Evolutionary conservation across 345 rosid species (phyloP).

Genomic region (Limnanthes douglasii): DNA sequence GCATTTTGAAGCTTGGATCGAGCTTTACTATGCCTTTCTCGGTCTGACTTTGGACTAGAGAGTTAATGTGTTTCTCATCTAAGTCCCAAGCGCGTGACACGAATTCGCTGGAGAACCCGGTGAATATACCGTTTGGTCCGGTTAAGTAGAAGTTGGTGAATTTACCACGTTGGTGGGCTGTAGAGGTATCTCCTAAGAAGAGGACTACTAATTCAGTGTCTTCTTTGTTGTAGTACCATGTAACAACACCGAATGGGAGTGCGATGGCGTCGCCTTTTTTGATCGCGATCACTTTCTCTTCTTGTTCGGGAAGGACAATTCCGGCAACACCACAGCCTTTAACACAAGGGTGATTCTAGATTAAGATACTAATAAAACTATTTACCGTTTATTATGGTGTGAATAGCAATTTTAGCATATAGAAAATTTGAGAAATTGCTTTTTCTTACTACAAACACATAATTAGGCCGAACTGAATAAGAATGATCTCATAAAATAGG

Average conservation of each 20-base stretch:
- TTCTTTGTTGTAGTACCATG: constrained; percentile 85
- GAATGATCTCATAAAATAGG: neutral
- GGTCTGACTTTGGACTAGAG: constrained; percentile 34
- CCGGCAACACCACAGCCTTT: constrained; percentile 65
- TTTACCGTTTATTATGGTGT: too few species aligned
- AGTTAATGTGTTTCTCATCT: constrained; percentile 21
- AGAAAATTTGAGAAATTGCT: neutral
- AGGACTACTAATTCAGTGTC: constrained; percentile 66
- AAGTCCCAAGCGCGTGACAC: constrained; percentile 60
- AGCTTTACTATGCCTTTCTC: constrained; percentile 61
- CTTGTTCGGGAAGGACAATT: constrained; percentile 68
- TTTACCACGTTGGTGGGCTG: constrained; percentile 58
- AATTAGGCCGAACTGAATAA: too few species aligned
- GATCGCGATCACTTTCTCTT: constrained; percentile 66
- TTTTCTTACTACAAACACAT: too few species aligned
- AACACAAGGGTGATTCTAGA: neutral
- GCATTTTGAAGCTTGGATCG: constrained; percentile 31
- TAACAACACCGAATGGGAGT: constrained; percentile 73
- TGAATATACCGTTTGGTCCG: constrained; percentile 65
- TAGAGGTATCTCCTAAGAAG: constrained; percentile 72
- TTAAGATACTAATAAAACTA: too few species aligned
- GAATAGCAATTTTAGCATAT: too few species aligned
- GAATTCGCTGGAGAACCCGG: constrained; percentile 66
- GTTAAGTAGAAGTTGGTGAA: constrained; percentile 72
- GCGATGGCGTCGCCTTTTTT: constrained; percentile 87